Evolutionary conservation across 2,329 filamentous ascomycete genomes (phyloP), one percentile per base, ranked within the genome.

Genomic region (Lasiodiplodia gonubiensis): DNA sequence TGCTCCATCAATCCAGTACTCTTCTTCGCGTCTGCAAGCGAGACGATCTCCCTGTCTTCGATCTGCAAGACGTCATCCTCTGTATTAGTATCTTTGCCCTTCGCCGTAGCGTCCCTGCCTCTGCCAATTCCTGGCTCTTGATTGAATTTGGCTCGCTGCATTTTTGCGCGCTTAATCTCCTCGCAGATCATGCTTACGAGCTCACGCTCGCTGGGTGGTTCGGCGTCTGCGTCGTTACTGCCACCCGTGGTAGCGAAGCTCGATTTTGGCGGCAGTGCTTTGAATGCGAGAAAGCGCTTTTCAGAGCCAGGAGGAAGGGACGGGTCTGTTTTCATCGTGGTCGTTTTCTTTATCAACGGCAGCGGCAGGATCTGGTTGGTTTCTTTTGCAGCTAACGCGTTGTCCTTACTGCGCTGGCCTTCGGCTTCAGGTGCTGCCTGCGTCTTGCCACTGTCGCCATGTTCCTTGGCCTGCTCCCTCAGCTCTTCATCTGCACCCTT

Each of bases 1-100:
- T 94, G 90, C 79, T 97, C 94, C 64, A 98, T 78, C 72, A 96
- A 84, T 0, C 93, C 92, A 0, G 94, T 97, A 69, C 90, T 93
- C 82, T 87, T 91, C 85, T 88, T 94, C 67, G 95, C 95, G 75
- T 97, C 93, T 2, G 88, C 88, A 64, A 97, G 78, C 27, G 89
- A 92, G 64, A 99, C 92, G 63, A 99, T 92, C 73, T 94, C 91
- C 49, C 81, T 82, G 68, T 88, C 80, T 68, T 88, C 83, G 3
- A 88, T 80, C 18, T 81, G 61, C 64, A 80, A 52, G 33, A 68
- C 67, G 10, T 46, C 68, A 11, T 68, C 70, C 23, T 73, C 71
- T 11, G 71, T 54, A 64, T 71, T 25, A 71, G 71, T 35, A 73
- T 67, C 33, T 71, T 69, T 33, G 70, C 49, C n/a, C 70, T 73